Base-by-base conservation (phyloP, 345 rosid genomes). In the Syzygium grande region DNA sequence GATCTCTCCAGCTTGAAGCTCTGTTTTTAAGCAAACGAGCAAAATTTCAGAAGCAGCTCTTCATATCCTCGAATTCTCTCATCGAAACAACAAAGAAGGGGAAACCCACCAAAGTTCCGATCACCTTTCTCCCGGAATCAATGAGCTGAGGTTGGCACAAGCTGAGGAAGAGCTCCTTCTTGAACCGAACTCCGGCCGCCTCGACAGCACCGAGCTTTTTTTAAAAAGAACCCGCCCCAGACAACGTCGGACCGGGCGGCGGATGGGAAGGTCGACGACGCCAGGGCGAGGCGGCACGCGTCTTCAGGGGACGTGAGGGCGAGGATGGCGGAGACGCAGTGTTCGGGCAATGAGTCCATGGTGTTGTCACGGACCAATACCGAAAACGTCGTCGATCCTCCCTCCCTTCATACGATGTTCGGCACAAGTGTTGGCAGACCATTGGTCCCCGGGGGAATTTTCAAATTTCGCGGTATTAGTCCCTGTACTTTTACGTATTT, bases 241-340 rank as follows among this genome's bases (percentile, higher is more conserved):
- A 93, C 91, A 9, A 85, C 27, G 86, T 94, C 96, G 2, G 97
- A 97, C 2, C 93, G 94, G 34, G 95, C 90, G 21, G 96, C 98
- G 27, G 95, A 92, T 84, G 88, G 89, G 85, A 96, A 94, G 49
- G 86, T 77, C 4, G 93, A 73, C 7, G 96, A 96, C 5, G 94
- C 93, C 52, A 58, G 29, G 0, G 96, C 91, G 6, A 93, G 93
- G 14, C 90, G 90, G 90, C 91, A 90, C 5, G 90, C 92, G 86
- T 96, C 97, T 2, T 80, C 55, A 0, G 99, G 99, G 52, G 98
- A 89, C 4, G 99, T 93, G 52, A 93, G 91, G 30, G 95, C 92
- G 12, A 96, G 88, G 51, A 97, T 92, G 9, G 86, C 86, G 5
- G 96, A 92, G 52, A 97, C 86, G 73, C 95, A 94, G 59, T 88